Evolutionary conservation across 2,329 filamentous ascomycete species (phyloP), one percentile per base, ranked within the genome.

Genomic region (Pseudocercospora pini-densiflorae): DNA sequence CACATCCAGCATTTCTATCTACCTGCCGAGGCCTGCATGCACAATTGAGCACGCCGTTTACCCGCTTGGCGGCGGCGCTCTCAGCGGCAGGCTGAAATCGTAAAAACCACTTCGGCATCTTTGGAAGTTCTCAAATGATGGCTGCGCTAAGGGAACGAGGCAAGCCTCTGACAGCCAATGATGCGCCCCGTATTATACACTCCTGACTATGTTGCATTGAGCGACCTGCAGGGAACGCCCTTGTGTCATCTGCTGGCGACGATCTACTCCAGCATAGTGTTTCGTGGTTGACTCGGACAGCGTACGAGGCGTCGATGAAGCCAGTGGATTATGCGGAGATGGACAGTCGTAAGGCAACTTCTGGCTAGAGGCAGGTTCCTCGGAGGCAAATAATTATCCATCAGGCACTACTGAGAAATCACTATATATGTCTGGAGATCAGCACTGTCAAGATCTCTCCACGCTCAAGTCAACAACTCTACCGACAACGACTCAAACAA

Each of bases 51-150:
- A 73, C 79, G 2, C 81, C 79, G 14, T 74, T 81, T 14, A 81
- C 80, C 3, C 76, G 80, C 21, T 29, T 54, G 19, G 49, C 75
- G 80, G 82, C 65, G 76, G 74, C 45, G 79, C 79, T 2, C 73
- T 81, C 23, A 82, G 81, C 70, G 74, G 69, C 27, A 74, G 75
- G 66, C 81, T 81, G 79, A 75, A 29, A 54, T 54, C 23, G 49
- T 24, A 7, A 54, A 54, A 54, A 24, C 16, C 10, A 54, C 8
- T 24, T 24, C 24, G 49, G 49, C 49, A 54, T 54, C 49, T 21
- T 24, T 7, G 24, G 21, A 54, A 27, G 49, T 24, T 23, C 23
- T 24, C 24, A 16, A 29, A n/a, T 55, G 51, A 19, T 55, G 51
- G 51, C 51, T 31, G 51, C 51, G 51, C 51, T 33, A 55, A n/a